These are phyloP conservation scores for Kazachstania viticola DNA, from an alignment of 805 yeast species.

Conservation along the genomic window DNA sequence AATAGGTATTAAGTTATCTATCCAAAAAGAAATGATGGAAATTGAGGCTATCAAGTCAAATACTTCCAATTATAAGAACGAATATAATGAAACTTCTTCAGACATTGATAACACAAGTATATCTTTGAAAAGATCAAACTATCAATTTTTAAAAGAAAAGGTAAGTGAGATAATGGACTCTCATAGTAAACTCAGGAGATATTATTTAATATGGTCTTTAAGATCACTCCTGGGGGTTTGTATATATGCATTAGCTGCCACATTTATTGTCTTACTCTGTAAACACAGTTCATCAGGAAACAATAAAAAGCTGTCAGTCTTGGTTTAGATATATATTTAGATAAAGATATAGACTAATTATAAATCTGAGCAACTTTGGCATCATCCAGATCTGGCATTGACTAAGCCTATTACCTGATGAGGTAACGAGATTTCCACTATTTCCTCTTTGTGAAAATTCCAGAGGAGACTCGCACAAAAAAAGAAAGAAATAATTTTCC, in stretches of 20 bases:
- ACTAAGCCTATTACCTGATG: too few relatives aligned
- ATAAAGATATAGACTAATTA: too few relatives aligned
- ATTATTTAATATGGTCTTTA: conserved; percentile 10
- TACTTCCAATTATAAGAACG: background rate
- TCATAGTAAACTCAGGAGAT: conserved; percentile 9
- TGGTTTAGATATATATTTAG: too few relatives aligned
- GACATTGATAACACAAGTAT: background rate
- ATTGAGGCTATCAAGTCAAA: too few relatives aligned
- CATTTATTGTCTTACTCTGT: conserved; percentile 1
- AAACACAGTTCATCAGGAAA: too few relatives aligned
- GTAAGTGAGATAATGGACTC: conserved; percentile 10
- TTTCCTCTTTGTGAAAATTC: too few relatives aligned
- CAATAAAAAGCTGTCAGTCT: too few relatives aligned
- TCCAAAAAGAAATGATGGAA: background rate
- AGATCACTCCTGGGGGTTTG: conserved; percentile 3
- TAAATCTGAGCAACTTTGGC: too few relatives aligned
- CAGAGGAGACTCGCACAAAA: too few relatives aligned
- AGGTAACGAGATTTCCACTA: too few relatives aligned
- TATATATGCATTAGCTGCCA: conserved; percentile 1
- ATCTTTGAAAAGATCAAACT: background rate
- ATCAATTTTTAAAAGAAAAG: conserved; percentile 4
- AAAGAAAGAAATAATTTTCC: too few relatives aligned
- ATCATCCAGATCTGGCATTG: too few relatives aligned
- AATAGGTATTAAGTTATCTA: conserved; percentile 1
- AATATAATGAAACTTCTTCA: background rate